Evolutionary conservation across 2,329 filamentous ascomycete species (phyloP).

Genomic region (Alternaria brassicae): DNA sequence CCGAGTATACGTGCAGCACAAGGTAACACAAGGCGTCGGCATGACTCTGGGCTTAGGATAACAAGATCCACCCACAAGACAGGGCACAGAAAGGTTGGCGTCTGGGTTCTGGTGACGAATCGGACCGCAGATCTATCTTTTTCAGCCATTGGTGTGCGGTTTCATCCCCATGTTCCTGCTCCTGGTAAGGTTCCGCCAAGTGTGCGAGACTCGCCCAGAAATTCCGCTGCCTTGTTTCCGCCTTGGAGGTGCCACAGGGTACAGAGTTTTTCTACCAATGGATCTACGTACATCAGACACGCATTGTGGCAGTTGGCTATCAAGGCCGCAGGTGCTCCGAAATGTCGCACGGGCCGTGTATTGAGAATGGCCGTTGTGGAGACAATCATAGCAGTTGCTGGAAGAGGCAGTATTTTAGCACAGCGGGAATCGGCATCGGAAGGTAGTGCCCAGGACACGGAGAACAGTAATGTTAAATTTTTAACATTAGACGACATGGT

Average conservation of each 20-base stretch:
- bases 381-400: background rate
- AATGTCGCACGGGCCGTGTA: background rate
- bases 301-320: conserved; percentile 4
- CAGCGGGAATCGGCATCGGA: background rate
- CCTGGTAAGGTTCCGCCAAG: conserved; percentile 6
- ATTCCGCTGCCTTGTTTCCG: conserved; percentile 15
- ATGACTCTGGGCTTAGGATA: background rate
- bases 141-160: background rate
- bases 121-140: background rate
- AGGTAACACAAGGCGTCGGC: background rate
- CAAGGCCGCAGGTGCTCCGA: background rate
- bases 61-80: conserved; percentile 6
- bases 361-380: background rate
- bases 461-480: background rate
- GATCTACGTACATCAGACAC: background rate
- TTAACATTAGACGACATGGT: background rate
- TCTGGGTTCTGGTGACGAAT: background rate
- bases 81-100: background rate
- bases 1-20: background rate
- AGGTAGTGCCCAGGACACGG: background rate
- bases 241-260: background rate
- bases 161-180: background rate
- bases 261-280: conserved; percentile 1
- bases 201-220: conserved; percentile 10
- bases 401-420: background rate